These are phyloP conservation scores for Mitragyna speciosa DNA, from an alignment of 257 asterid genomes.

Conservation along the genomic window DNA sequence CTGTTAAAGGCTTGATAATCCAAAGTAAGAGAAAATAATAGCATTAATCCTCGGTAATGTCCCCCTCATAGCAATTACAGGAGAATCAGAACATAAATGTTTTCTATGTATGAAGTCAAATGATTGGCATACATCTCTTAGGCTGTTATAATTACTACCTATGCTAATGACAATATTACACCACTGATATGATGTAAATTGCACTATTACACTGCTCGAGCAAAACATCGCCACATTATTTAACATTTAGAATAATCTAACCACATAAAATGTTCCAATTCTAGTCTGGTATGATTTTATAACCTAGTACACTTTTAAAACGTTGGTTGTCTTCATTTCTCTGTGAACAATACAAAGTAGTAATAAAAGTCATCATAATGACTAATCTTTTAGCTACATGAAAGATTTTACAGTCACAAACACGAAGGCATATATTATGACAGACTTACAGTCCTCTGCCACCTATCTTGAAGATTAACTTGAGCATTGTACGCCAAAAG, in stretches of 20 bases:
- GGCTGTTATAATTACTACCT: not conserved
- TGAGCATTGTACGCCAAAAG: slow-evolving; percentile 56
- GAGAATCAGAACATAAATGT: not conserved
- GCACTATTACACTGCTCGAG: not conserved
- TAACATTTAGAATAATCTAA: no score
- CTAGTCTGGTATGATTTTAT: no score
- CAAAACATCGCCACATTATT: no score
- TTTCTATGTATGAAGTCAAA: not conserved
- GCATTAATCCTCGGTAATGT: not conserved
- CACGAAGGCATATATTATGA: not conserved
- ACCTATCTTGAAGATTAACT: slow-evolving; percentile 58
- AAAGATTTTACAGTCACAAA: no score
- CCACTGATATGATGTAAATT: no score
- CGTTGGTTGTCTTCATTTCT: no score
- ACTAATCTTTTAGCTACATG: no score
- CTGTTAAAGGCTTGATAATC: slow-evolving; percentile 49
- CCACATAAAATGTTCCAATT: no score
- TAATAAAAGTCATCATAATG: no score
- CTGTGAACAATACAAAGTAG: not conserved
- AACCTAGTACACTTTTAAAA: no score
- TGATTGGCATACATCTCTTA: not conserved
- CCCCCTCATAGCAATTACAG: not conserved
- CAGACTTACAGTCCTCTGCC: slow-evolving; percentile 48
- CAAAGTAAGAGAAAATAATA: slow-evolving; percentile 8
- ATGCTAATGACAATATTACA: no score